phyloP scores from a whole-genome alignment of 352 stramenopile species.

The Peronospora destructor region DNA sequence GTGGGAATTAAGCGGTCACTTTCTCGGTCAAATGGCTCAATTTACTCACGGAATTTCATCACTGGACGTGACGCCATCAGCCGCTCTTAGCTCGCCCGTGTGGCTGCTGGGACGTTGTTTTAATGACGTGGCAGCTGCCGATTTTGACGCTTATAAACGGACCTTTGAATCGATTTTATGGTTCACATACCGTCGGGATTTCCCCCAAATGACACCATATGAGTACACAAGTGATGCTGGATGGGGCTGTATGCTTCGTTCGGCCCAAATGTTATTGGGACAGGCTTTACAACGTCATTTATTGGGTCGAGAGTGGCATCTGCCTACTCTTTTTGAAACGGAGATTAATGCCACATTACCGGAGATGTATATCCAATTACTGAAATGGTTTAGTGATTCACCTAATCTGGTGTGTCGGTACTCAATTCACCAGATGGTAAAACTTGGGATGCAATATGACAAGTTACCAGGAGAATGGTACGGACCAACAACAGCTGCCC shows the following conservation, averaged over 20 bases:
- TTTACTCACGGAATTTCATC: constrained; percentile 79
- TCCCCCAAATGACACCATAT: constrained; percentile 83
- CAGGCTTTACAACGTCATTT: constrained; percentile 84
- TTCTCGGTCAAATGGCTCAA: constrained; percentile 62
- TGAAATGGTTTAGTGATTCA: constrained; percentile 84
- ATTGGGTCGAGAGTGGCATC: constrained; percentile 41
- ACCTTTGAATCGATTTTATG: constrained; percentile 71
- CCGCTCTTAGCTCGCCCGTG: constrained; percentile 34
- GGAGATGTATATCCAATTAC: constrained; percentile 42
- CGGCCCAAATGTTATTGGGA: constrained; percentile 91
- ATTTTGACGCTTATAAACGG: constrained; percentile 47
- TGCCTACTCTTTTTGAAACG: constrained; percentile 27
- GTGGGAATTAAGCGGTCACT: constrained; percentile 38
- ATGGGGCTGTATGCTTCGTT: constrained; percentile 95
- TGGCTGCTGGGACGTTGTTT: constrained; percentile 43
- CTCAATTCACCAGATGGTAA: constrained; percentile 89
- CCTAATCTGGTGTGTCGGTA: constrained; percentile 65
- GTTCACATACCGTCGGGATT: constrained; percentile 89
- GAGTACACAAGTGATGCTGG: constrained; percentile 88
- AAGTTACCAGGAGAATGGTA: constrained; percentile 91
- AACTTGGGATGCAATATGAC: constrained; percentile 86
- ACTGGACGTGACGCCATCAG: constrained; percentile 41
- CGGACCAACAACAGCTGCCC: constrained; percentile 82
- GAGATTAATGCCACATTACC: constrained; percentile 32
- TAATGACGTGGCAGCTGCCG: constrained; percentile 25